Conservation (phyloP, 352 stramenopile species). For the Phytophthora melonis region DNA sequence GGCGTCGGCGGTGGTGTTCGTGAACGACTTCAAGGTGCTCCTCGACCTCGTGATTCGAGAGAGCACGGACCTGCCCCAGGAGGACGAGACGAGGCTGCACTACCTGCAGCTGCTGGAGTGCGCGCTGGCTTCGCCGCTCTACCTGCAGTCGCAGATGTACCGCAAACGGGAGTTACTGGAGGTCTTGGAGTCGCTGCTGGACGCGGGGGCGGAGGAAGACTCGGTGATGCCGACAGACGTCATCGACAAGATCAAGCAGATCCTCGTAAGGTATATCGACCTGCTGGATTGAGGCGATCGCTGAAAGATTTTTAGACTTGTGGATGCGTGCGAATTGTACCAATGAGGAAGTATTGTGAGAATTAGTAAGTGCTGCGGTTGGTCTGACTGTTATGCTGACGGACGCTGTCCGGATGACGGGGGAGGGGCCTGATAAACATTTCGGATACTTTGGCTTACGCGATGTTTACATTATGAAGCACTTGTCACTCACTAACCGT, state of each 20-base stretch:
- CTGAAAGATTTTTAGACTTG: background rate
- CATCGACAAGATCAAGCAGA: slow-evolving; percentile 46
- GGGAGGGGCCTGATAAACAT: too few relatives aligned
- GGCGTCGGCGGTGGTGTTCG: slow-evolving; percentile 60
- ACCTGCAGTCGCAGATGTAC: slow-evolving; percentile 61
- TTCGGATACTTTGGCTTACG: background rate
- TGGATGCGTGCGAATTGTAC: background rate
- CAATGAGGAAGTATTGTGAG: background rate
- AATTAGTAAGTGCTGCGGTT: background rate
- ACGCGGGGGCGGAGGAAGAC: slow-evolving; percentile 47
- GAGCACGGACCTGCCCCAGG: slow-evolving; percentile 62
- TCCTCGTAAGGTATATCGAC: slow-evolving; percentile 69
- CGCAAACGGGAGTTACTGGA: slow-evolving; percentile 62
- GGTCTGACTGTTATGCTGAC: background rate
- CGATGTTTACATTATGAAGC: too few relatives aligned
- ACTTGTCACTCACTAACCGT: too few relatives aligned
- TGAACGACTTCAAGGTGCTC: slow-evolving; percentile 83
- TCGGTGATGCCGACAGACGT: slow-evolving; percentile 46
- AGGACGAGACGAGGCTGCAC: slow-evolving; percentile 50
- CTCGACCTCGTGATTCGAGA: slow-evolving; percentile 77
- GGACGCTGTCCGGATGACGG: background rate
- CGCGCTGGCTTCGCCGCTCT: slow-evolving; percentile 54
- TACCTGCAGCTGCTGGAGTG: slow-evolving; percentile 64
- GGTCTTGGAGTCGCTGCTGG: slow-evolving; percentile 62
- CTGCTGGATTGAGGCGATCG: slow-evolving; percentile 55